Percentiles rank a stretch among this genome's conserved stretches.
phyloP scores from a whole-genome alignment of 2,329 filamentous ascomycete genomes.

The Achaetomium macrosporum region DNA sequence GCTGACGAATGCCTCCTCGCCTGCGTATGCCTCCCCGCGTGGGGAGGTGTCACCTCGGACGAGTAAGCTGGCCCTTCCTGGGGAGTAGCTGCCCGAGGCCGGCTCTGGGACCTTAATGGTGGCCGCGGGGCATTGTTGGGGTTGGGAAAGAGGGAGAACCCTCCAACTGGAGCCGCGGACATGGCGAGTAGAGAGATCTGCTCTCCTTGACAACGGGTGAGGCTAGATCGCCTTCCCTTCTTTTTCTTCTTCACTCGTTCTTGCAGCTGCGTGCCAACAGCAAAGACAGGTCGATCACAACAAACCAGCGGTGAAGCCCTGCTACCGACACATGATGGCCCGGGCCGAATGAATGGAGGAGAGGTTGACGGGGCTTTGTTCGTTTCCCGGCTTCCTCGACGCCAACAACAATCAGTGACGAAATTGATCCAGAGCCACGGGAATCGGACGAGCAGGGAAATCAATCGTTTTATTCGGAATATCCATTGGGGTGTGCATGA shows the following conservation, averaged over 20 bases:
- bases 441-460: slow-evolving; percentile 13
- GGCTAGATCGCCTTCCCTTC: background rate
- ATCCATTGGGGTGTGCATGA: background rate
- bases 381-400: background rate
- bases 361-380: background rate
- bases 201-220: background rate
- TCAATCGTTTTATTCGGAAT: slow-evolving; percentile 22
- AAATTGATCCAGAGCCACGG: slow-evolving; percentile 6
- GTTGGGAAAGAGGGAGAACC: slow-evolving; percentile 54
- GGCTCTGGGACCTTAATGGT: slow-evolving; percentile 40
- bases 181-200: slow-evolving; percentile 25
- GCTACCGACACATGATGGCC: slow-evolving; percentile 24
- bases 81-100: slow-evolving; percentile 33
- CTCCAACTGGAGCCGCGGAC: slow-evolving; percentile 37
- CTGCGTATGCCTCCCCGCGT: slow-evolving; percentile 31
- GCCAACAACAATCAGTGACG: slow-evolving; percentile 6
- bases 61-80: slow-evolving; percentile 25
- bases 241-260: background rate
- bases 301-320: slow-evolving; percentile 10
- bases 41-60: slow-evolving; percentile 28
- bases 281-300: slow-evolving; percentile 12
- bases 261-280: slow-evolving; percentile 4
- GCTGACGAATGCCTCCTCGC: slow-evolving; percentile 31
- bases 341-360: slow-evolving; percentile 1
- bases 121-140: slow-evolving; percentile 37